Evolutionary conservation across 768 basidiomycete genomes (phyloP).

Genomic region (Amanita jacksonii): DNA sequence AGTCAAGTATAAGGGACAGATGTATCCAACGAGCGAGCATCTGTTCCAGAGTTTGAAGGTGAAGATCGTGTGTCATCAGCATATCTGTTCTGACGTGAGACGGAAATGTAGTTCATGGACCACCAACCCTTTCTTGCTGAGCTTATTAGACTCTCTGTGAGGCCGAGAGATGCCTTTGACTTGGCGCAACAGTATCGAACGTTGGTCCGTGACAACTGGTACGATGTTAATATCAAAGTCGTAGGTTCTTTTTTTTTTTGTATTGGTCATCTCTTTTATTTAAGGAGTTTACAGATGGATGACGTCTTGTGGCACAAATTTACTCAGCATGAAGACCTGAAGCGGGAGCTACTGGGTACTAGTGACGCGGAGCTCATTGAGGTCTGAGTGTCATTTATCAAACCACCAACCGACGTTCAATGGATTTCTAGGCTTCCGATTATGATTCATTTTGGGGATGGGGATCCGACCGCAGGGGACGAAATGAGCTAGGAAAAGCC

Average conservation of each 20-base stretch:
- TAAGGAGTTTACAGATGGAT: constrained; percentile 32
- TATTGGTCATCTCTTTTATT: background rate
- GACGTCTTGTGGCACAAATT: constrained; percentile 39
- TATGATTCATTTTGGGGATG: constrained; percentile 44
- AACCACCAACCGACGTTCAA: background rate
- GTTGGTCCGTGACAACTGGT: constrained; percentile 37
- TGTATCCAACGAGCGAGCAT: constrained; percentile 44
- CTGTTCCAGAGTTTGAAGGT: constrained; percentile 43
- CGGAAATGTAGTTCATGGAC: constrained; percentile 27
- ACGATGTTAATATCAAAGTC: constrained; percentile 34
- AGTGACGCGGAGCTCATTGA: constrained; percentile 39
- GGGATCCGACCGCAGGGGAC: constrained; percentile 33
- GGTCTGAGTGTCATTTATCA: constrained; percentile 19
- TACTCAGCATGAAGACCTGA: constrained; percentile 37
- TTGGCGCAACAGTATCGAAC: constrained; percentile 30
- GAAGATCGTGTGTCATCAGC: background rate
- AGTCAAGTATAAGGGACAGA: constrained; percentile 29
- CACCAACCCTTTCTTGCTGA: constrained; percentile 34
- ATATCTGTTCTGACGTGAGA: background rate
- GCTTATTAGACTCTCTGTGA: constrained; percentile 27
- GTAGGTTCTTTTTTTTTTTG: constrained; percentile 16
- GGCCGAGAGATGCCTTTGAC: constrained; percentile 30
- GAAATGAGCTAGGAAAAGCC: constrained; percentile 43
- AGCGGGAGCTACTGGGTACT: constrained; percentile 32
- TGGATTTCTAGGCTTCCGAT: constrained; percentile 30